Evolutionary conservation across 176 grass and related monocot genomes (phyloP).

Genomic region (Thalia dealbata): DNA sequence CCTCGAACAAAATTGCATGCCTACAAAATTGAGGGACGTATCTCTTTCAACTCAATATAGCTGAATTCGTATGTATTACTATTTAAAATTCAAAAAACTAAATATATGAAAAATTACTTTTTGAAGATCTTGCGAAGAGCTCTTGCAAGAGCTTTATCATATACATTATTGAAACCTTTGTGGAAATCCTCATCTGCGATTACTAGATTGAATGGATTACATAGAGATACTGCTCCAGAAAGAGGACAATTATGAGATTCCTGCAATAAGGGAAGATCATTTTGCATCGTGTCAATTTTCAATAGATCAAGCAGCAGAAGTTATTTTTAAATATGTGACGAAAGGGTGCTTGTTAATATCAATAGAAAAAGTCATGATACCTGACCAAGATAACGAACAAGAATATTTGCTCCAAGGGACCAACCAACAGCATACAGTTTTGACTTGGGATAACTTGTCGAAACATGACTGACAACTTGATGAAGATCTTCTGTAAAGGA

Average conservation of each 20-base stretch:
- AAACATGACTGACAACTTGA: constrained; percentile 58
- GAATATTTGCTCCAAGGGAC: constrained; percentile 99
- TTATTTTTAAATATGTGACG: neutral
- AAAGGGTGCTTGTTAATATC: neutral
- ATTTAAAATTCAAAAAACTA: constrained; percentile 16
- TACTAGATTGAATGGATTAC: constrained; percentile 92
- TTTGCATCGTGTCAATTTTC: neutral
- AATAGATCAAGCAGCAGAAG: neutral
- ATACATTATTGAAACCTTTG: constrained; percentile 91
- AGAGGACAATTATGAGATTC: constrained; percentile 64
- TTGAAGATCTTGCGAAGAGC: constrained; percentile 54
- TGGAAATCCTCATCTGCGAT: constrained; percentile 98
- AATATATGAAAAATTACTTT: constrained; percentile 43
- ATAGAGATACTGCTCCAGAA: constrained; percentile 86
- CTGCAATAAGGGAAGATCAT: constrained; percentile 30
- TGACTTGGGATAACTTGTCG: constrained; percentile 43
- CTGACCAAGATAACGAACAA: constrained; percentile 91
- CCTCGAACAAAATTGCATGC: constrained; percentile 79
- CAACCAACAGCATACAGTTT: constrained; percentile 78
- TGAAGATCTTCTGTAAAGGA: constrained; percentile 88
- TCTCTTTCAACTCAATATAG: constrained; percentile 24
- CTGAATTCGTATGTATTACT: constrained; percentile 18
- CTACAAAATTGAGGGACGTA: constrained; percentile 29
- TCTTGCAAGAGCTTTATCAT: constrained; percentile 74
- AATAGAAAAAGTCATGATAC: constrained; percentile 9